Evolutionary conservation across 768 basidiomycete genomes (phyloP).

Genomic region (Coprinopsis cinerea): DNA sequence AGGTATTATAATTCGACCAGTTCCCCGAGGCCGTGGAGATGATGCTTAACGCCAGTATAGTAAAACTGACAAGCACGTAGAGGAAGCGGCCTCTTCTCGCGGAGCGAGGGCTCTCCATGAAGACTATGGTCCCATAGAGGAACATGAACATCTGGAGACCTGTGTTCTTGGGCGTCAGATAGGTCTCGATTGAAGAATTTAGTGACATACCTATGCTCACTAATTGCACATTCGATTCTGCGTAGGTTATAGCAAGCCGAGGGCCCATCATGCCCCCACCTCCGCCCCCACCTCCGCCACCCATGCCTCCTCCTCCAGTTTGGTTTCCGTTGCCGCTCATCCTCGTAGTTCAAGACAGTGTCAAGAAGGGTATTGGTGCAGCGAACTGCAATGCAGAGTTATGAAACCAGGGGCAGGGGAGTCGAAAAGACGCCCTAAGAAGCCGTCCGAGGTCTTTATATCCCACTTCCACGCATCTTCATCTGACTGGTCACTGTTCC

Average conservation of each 20-base stretch:
- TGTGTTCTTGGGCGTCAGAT: neutral
- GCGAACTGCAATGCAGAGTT: too few species aligned
- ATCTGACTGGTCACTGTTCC: too few species aligned
- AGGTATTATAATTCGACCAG: neutral
- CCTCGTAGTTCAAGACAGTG: neutral
- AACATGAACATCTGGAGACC: conserved; percentile 8
- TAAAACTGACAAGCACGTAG: conserved; percentile 8
- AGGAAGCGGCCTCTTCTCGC: neutral
- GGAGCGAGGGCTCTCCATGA: conserved; percentile 1
- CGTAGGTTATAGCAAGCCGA: neutral
- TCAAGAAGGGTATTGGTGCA: neutral
- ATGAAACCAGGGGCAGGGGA: too few species aligned
- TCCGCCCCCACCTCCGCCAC: neutral
- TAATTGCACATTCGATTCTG: conserved; percentile 5
- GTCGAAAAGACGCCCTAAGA: too few species aligned
- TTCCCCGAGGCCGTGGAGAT: neutral
- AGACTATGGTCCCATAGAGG: conserved; percentile 2
- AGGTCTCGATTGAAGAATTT: neutral
- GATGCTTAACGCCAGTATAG: conserved; percentile 3
- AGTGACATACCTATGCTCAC: neutral
- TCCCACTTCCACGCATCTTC: too few species aligned
- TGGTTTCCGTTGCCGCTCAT: neutral
- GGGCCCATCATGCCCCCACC: neutral
- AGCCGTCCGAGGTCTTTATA: too few species aligned
- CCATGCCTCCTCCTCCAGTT: neutral